Base-by-base conservation (phyloP, 768 basidiomycete genomes). In the Boletus rufocinnamomeus region DNA sequence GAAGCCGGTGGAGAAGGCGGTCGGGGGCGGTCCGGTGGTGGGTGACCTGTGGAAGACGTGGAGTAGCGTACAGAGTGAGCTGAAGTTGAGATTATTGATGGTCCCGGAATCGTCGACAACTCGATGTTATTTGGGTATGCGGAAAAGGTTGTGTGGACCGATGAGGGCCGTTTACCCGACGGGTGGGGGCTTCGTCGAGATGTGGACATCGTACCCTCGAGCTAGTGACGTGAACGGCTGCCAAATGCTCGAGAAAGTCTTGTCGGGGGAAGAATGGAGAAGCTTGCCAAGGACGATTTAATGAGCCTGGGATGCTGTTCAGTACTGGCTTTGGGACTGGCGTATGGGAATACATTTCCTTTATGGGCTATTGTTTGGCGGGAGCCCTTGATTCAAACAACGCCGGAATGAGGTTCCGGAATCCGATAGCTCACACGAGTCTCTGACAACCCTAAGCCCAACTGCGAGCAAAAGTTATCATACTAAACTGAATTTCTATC, bases 1-100 rank as follows among this genome's bases (percentile, higher is more conserved):
- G 91, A 91, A 0, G 91, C 91, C 0, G 91, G 91, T 2, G 90
- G 91, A 7, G 89, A 89, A 2, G 79, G 78, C 1, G 69, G 58
- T 49, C 79, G 70, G 47, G 46, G 0, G 0, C 5, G 63, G 10
- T 72, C 71, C 16, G 43, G 51, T 4, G 48, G 62, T 16, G 63
- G n/a, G 25, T 69, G 50, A 10, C 43, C 35, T 25, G 44, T 6
- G 11, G 63, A 49, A 45, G 67, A 52, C 44, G 21, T 60, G 41
- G 62, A 34, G 58, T 68, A 61, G 40, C 40, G 54, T 55, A 58
- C 57, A 4, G 69, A 56, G 27, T 67, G 72, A 8, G 62, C 63
- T 9, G 71, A 66, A 0, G 67, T 63, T 1, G 72, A 74, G 51
- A 58, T 50, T 2, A n/a, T 30, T 11, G 65, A 61, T 32, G 67